These are phyloP conservation scores for Xylariaceae sp. DNA, from an alignment of 2,329 filamentous ascomycete species.

Conservation along the genomic window DNA sequence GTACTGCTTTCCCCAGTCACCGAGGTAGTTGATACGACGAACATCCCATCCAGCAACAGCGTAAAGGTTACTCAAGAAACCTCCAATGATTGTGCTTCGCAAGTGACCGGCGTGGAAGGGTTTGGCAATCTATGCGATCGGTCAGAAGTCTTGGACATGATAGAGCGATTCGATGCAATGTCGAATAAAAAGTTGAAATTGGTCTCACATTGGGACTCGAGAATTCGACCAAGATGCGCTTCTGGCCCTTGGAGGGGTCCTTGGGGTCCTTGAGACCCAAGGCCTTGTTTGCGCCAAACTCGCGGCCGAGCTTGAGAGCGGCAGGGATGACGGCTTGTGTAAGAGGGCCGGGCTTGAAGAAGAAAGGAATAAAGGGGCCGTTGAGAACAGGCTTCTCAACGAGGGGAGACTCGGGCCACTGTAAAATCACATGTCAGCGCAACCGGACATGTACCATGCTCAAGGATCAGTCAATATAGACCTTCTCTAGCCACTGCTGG, in stretches of 20 bases:
- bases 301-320: constrained; percentile 55
- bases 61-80: constrained; percentile 66
- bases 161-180: constrained; percentile 25
- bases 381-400: constrained; percentile 63
- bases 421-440: constrained; percentile 4
- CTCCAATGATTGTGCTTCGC: constrained; percentile 70
- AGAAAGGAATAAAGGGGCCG: constrained; percentile 72
- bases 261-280: constrained; percentile 52
- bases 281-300: constrained; percentile 61
- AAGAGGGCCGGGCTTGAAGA: constrained; percentile 67
- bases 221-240: constrained; percentile 62
- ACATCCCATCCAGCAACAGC: constrained; percentile 66
- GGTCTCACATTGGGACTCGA: constrained; percentile 63
- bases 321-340: constrained; percentile 61
- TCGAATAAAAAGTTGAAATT: constrained; percentile 61
- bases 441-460: constrained; percentile 4
- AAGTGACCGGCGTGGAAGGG: constrained; percentile 72
- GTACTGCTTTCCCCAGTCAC: constrained; percentile 74
- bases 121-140: constrained; percentile 45
- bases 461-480: constrained; percentile 26
- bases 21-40: constrained; percentile 67
- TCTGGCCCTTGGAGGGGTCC: constrained; percentile 35
- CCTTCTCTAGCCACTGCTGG: constrained; percentile 57
- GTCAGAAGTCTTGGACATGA: not conserved
- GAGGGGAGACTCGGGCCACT: constrained; percentile 64